Evolutionary conservation across 371 early-diverging fungal species (phyloP).

Genomic region (Mortierella sp.): DNA sequence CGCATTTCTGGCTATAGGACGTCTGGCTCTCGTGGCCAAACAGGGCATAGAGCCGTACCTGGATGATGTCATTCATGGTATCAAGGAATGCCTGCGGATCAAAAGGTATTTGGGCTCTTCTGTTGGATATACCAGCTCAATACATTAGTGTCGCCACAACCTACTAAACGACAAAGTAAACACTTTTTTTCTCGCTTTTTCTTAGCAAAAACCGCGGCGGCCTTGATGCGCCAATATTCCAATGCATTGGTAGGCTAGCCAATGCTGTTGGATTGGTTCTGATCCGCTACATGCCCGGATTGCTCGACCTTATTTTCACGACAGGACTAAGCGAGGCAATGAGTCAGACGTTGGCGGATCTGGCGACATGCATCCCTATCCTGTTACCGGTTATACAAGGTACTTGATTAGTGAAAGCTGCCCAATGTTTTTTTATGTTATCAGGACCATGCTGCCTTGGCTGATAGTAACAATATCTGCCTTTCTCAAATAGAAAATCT

Average conservation of each 20-base stretch:
- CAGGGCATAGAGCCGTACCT: slow-evolving; percentile 83
- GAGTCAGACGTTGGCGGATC: slow-evolving; percentile 80
- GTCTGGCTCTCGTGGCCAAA: slow-evolving; percentile 86
- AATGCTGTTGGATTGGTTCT: slow-evolving; percentile 89
- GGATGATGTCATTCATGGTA: slow-evolving; percentile 72
- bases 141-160: not conserved
- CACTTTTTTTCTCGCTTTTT: not conserved
- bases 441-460: no score
- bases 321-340: slow-evolving; percentile 87
- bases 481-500: slow-evolving; percentile 67
- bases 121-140: no score
- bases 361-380: slow-evolving; percentile 84
- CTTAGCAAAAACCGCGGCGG: slow-evolving; percentile 63
- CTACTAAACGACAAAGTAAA: not conserved
- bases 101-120: no score
- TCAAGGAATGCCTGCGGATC: slow-evolving; percentile 76
- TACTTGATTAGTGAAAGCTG: no score
- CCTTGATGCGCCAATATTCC: slow-evolving; percentile 77
- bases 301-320: slow-evolving; percentile 92
- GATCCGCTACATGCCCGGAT: slow-evolving; percentile 82
- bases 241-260: slow-evolving; percentile 90
- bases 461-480: no score
- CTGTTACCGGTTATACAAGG: slow-evolving; percentile 84
- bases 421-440: no score
- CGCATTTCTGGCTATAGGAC: slow-evolving; percentile 89